Evolutionary conservation across 2,329 filamentous ascomycete species (phyloP).

Genomic region (Akanthomyces muscarius): DNA sequence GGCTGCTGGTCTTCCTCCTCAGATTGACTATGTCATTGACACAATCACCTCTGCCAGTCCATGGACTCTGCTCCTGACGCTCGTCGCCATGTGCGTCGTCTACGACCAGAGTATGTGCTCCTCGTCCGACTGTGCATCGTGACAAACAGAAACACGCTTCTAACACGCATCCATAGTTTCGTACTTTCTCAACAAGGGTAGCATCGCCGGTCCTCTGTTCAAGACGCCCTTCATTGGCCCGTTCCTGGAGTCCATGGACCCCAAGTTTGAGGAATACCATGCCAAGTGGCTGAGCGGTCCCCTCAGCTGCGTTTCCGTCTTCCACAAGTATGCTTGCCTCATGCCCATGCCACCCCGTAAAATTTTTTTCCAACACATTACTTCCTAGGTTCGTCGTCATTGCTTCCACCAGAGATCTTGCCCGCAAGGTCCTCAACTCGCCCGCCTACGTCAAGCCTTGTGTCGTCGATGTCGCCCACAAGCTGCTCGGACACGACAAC

Average conservation of each 20-base stretch:
- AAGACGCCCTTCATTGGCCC: constrained; percentile 91
- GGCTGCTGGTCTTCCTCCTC: constrained; percentile 48
- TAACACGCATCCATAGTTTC: constrained; percentile 51
- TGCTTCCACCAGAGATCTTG: constrained; percentile 89
- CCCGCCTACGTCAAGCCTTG: constrained; percentile 90
- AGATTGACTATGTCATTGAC: constrained; percentile 53
- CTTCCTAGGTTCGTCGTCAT: constrained; percentile 84
- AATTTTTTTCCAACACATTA: background rate
- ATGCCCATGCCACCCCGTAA: background rate
- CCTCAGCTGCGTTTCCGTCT: constrained; percentile 95
- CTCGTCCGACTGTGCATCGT: background rate
- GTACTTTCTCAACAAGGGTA: constrained; percentile 71
- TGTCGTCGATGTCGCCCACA: constrained; percentile 89
- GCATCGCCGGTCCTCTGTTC: constrained; percentile 68
- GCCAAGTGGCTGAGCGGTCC: constrained; percentile 89
- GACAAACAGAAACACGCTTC: background rate
- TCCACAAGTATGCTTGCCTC: constrained; percentile 76
- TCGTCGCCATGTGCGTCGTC: constrained; percentile 66
- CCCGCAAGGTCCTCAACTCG: constrained; percentile 95
- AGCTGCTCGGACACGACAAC: constrained; percentile 86
- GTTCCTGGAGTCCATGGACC: constrained; percentile 87
- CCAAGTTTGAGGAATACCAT: constrained; percentile 87
- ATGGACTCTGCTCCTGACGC: constrained; percentile 62
- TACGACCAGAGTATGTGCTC: constrained; percentile 82
- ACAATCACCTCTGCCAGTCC: constrained; percentile 53